Evolutionary conservation across 352 stramenopile species (phyloP).

Genomic region (Phytophthora europaea): DNA sequence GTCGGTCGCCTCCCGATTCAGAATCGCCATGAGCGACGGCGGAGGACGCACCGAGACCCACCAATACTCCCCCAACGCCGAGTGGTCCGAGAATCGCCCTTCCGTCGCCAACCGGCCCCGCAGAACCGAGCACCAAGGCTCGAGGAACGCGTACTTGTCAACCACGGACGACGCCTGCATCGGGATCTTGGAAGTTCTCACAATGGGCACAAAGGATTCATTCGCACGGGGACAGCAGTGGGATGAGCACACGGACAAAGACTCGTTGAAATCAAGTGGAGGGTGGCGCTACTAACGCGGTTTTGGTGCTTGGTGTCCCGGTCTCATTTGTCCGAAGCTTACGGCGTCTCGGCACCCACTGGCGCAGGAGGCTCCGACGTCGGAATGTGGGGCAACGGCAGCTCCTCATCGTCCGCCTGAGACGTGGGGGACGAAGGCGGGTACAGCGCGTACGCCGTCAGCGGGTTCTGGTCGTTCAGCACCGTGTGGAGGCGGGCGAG

Average conservation of each 20-base stretch:
- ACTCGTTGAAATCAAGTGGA: conserved; percentile 27
- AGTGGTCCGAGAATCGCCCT: conserved; percentile 32
- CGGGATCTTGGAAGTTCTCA: conserved; percentile 21
- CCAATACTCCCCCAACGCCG: conserved; percentile 33
- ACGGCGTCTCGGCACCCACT: conserved; percentile 12
- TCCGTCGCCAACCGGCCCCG: conserved; percentile 28
- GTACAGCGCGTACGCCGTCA: conserved; percentile 53
- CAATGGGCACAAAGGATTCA: conserved; percentile 9
- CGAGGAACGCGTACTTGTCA: conserved; percentile 37
- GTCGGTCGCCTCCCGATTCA: conserved; percentile 27
- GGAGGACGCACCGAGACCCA: conserved; percentile 35
- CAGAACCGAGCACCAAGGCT: conserved; percentile 38
- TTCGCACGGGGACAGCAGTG: conserved; percentile 13
- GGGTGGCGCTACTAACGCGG: conserved; percentile 19
- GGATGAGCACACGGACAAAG: background rate
- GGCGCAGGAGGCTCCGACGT: conserved; percentile 25
- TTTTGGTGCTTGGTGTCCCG: conserved; percentile 10
- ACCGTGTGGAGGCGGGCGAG: conserved; percentile 51
- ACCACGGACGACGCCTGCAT: conserved; percentile 17
- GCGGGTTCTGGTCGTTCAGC: conserved; percentile 40
- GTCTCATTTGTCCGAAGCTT: conserved; percentile 13
- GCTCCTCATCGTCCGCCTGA: conserved; percentile 18
- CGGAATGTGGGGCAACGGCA: conserved; percentile 33
- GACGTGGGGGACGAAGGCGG: conserved; percentile 36
- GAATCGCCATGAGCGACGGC: conserved; percentile 25